Conservation (phyloP, 331 rosid species). For the Ulmus americana region DNA sequence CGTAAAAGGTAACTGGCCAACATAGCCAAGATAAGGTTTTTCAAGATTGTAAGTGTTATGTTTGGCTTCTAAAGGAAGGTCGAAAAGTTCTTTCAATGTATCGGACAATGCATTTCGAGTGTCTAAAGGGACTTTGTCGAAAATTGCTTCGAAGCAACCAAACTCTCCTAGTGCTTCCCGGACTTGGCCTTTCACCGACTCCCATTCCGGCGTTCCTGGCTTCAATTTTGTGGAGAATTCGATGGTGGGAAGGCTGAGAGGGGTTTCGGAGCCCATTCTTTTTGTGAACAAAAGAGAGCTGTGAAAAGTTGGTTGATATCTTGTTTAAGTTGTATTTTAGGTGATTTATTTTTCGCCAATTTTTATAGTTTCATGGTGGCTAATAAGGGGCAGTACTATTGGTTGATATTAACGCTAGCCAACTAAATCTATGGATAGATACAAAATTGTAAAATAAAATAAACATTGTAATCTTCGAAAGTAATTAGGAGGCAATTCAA, state of each 20-base stretch:
- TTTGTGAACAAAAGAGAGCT: no score
- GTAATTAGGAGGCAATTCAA: no score
- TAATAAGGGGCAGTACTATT: no score
- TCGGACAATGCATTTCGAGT: constrained; percentile 32
- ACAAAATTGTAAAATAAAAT: no score
- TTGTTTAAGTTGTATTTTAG: no score
- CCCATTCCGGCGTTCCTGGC: constrained; percentile 42
- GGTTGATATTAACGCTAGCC: no score
- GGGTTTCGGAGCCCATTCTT: constrained; percentile 36
- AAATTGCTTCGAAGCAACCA: constrained; percentile 61
- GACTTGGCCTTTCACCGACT: constrained; percentile 44
- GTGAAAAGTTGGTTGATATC: no score
- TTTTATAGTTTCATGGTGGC: no score
- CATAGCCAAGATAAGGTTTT: constrained; percentile 52
- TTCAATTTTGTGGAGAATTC: constrained; percentile 31
- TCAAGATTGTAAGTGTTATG: constrained; percentile 34
- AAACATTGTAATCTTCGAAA: no score
- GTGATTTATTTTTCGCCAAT: no score
- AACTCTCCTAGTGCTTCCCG: constrained; percentile 47
- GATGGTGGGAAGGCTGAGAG: constrained; percentile 34
- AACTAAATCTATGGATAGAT: no score
- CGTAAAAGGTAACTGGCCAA: constrained; percentile 43
- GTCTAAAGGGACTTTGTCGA: constrained; percentile 38
- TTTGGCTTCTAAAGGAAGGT: constrained; percentile 65
- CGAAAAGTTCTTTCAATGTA: constrained; percentile 38